phyloP scores from a whole-genome alignment of 192 early-diverging fungal species.

The Linnemannia exigua region DNA sequence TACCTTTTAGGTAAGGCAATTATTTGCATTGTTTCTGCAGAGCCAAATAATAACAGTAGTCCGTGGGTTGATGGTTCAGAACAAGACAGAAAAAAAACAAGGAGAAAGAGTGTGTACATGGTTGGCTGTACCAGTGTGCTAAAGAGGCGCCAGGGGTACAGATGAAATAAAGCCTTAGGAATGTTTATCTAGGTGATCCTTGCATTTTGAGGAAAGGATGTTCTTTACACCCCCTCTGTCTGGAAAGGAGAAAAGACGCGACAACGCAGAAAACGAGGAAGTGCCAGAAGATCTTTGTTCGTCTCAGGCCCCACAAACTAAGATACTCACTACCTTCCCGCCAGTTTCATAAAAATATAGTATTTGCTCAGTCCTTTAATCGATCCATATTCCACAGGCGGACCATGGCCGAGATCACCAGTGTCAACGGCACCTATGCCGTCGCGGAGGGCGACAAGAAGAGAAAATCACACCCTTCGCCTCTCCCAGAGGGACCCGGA shows the following conservation, averaged over 20 bases:
- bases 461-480: constrained; percentile 48
- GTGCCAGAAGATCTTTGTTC: neutral
- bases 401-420: constrained; percentile 15
- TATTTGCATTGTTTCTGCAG: neutral
- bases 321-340: too few relatives aligned
- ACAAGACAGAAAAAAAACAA: neutral
- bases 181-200: neutral
- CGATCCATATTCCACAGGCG: neutral
- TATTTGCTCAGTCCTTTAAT: neutral
- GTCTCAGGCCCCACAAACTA: neutral
- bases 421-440: constrained; percentile 6
- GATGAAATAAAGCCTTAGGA: neutral
- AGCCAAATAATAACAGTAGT: neutral
- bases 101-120: neutral
- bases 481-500: constrained; percentile 26
- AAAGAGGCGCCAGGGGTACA: constrained; percentile 8
- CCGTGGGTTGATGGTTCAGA: neutral
- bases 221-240: neutral
- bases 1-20: constrained; percentile 7
- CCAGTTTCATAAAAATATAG: neutral
- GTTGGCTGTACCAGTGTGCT: neutral
- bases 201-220: neutral
- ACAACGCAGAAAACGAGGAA: neutral
- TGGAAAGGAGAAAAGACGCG: neutral
- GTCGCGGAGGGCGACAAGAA: constrained; percentile 22